A percentile compares a stretch with the other conserved stretches of the same genome.
phyloP scores from a whole-genome alignment of 305 asterid genomes.

The Coffea humblotiana region DNA sequence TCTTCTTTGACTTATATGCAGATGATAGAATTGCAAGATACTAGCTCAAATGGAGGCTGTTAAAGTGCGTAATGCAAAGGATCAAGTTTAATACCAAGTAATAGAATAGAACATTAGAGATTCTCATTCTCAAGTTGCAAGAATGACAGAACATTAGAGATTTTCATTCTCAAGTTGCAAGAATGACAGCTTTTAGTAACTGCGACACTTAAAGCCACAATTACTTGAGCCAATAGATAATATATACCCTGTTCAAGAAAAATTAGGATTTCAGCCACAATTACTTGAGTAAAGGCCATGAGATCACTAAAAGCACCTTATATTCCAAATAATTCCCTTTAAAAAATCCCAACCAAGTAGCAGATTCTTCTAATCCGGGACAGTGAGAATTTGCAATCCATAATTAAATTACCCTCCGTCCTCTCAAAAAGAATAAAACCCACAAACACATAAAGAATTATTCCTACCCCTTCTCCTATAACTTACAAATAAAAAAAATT shows the following conservation, averaged over 20 bases:
- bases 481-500: neutral
- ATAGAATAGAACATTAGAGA: neutral
- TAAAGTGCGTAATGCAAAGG: neutral
- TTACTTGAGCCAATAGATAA: neutral
- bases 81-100: neutral
- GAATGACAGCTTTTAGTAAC: neutral
- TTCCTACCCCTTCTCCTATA: neutral
- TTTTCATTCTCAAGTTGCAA: neutral
- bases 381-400: neutral
- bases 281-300: neutral
- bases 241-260: neutral
- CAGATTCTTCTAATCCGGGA: neutral
- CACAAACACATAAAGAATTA: neutral
- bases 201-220: neutral
- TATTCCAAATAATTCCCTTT: neutral
- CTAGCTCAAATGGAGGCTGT: neutral
- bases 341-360: neutral
- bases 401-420: neutral
- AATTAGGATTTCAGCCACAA: neutral
- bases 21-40: neutral
- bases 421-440: neutral
- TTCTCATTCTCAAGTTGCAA: neutral
- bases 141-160: neutral
- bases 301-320: neutral
- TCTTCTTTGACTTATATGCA: neutral